Base-by-base conservation (phyloP, 1,139 yeast genomes). In the Scheffersomyces illinoinensis region DNA sequence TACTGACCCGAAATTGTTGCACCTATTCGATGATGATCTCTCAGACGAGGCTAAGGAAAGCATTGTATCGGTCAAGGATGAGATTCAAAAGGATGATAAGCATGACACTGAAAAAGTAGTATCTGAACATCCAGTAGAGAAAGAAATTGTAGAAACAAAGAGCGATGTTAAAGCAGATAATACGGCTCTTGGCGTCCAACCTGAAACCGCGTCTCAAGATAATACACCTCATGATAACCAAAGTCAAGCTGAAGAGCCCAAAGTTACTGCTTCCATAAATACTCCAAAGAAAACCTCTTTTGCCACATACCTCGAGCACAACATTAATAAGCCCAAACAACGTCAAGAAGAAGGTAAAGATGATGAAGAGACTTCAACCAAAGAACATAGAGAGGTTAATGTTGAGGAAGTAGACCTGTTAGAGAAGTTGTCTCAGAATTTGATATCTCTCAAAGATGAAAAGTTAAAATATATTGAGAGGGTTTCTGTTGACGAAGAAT, bases 11-110 rank as follows among this genome's bases (percentile, higher is more conserved):
- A 64, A 64, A 49, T 56, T 64, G 50, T 55, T 56, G 21, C 64
- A 63, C 56, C 57, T 65, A 14, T 65, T 65, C 58, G 67, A 65
- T 50, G 67, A 65, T 47, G 68, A 64, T 19, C 60, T 58, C 7
- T 23, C 20, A 12, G 51, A 6, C 23, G 47, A 47, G n/a, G 8
- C 18, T 6, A 49, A 24, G 20, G 26, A 20, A 50, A 49, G n/a
- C 47, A 48, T 6, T 18, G 49, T 18, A 23, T 21, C 39, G 23
- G 18, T 47, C 10, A 18, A 53, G 56, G 39, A 19, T 5, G 39
- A 26, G 39, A 20, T 18, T 53, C 23, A 43, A 50, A 54, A 18
- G 33, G 54, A 47, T 8, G 26, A 21, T 10, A 19, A 48, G 1
- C 2, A 10, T 20, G 21, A 7, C 18, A 10, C 7, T 20, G n/a